Base-by-base conservation (phyloP, 352 stramenopile species). In the Thalassiosira exigua region DNA sequence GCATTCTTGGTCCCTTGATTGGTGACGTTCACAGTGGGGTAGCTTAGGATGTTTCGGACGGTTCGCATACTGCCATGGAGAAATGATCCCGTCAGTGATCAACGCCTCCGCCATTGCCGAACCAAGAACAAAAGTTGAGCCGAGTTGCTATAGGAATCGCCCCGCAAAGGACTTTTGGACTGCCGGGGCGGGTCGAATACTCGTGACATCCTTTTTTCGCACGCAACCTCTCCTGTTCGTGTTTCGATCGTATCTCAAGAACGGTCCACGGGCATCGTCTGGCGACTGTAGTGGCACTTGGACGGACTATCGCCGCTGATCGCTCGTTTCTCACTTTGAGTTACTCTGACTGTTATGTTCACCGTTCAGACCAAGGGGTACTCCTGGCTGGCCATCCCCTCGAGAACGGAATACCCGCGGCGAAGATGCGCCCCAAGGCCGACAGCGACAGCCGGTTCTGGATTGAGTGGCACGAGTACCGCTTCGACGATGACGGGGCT, bases 61-160 rank as follows among this genome's bases (percentile, higher is more conserved):
- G 75, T 75, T 84, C 70, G 41, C 60, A 75, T 60, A 64, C 76
- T 84, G 76, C 75, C 75, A 84, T 84, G 72, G 76, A 81, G 76
- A 75, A 67, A 70, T 68, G 69, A 84, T 84, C 62, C 48, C 44
- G 36, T 46, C 46, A 41, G 60, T 84, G 76, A 76, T 81, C 64
- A 69, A 67, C 58, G 58, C 58, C 76, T 84, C 70, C 69, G 75
- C 75, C 75, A 84, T 71, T 79, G 69, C 27, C 29, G 53, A 78
- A 75, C 75, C 75, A 79, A 84, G n/a, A 84, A 58, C 42, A 79
- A 75, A 83, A 69, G 65, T 81, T 72, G 62, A 79, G 68, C 68
- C 68, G 67, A 79, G 68, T 78, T 79, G 59, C 66, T 76, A 79
- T 84, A 84, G 75, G 75, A 84, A 84, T 64, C 75, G 64, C 50